phyloP scores from a whole-genome alignment of 441 rosid genomes.

The Populus hybrid region DNA sequence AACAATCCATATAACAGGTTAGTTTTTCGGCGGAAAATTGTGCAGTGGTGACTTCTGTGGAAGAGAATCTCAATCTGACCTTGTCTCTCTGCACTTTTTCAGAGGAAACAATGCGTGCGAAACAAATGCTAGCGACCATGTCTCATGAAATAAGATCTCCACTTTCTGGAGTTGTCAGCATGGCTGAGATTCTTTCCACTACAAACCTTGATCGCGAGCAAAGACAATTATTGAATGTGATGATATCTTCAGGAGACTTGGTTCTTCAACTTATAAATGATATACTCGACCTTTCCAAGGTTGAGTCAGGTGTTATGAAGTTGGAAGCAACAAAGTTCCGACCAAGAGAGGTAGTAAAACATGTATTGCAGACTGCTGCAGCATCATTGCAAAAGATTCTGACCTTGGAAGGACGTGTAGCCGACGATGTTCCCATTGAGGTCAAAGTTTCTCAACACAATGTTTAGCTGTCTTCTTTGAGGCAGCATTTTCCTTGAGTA shows the following conservation, averaged over 20 bases:
- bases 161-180: conserved; percentile 85
- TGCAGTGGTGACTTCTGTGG: too few species aligned
- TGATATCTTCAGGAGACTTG: conserved; percentile 95
- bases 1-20: too few species aligned
- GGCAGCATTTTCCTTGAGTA: background rate
- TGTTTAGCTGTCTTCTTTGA: too few species aligned
- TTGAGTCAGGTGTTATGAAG: conserved; percentile 98
- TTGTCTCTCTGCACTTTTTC: too few species aligned
- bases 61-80: too few species aligned
- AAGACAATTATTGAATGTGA: conserved; percentile 68
- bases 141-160: too few species aligned
- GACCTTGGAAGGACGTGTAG: conserved; percentile 76
- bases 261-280: conserved; percentile 94
- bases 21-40: too few species aligned
- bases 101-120: too few species aligned
- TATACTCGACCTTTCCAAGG: conserved; percentile 97
- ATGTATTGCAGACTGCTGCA: conserved; percentile 95
- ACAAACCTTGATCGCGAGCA: conserved; percentile 80
- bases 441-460: conserved; percentile 29
- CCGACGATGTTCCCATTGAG: conserved; percentile 91
- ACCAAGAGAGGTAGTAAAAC: conserved; percentile 90
- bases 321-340: conserved; percentile 91
- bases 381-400: conserved; percentile 79
- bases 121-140: too few species aligned
- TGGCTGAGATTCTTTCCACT: conserved; percentile 89